Conservation (phyloP, 2,329 filamentous ascomycete species). For the Hortaea werneckii region DNA sequence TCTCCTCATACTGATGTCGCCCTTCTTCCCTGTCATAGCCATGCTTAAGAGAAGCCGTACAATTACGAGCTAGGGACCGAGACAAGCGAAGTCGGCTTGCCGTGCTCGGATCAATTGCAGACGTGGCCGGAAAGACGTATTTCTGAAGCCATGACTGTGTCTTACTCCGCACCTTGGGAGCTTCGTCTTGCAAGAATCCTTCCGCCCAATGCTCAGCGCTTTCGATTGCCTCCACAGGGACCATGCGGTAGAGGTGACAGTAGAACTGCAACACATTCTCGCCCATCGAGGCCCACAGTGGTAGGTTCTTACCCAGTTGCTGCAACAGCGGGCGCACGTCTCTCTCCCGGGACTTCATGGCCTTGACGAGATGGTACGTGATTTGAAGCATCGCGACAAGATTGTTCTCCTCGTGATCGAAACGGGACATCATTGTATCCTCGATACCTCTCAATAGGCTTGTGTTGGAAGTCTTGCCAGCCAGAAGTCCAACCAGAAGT, state of each 20-base stretch:
- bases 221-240: background rate
- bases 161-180: background rate
- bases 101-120: background rate
- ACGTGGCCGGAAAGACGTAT: background rate
- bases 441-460: slow-evolving; percentile 1
- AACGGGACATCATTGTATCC: slow-evolving; percentile 5
- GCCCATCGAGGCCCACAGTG: background rate
- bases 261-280: background rate
- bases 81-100: background rate
- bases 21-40: background rate
- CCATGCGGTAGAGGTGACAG: background rate
- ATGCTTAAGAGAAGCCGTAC: background rate
- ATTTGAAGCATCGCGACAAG: slow-evolving; percentile 11
- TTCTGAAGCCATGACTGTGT: background rate
- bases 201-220: background rate
- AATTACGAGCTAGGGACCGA: background rate
- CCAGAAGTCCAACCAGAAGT: slow-evolving; percentile 10
- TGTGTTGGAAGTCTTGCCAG: background rate
- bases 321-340: background rate
- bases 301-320: background rate
- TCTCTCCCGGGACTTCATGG: too few species aligned
- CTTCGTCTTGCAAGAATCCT: background rate
- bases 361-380: slow-evolving; percentile 10
- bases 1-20: background rate
- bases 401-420: slow-evolving; percentile 12